Conservation (phyloP, 805 yeast species). For the Kockiozyma suomiensis region DNA sequence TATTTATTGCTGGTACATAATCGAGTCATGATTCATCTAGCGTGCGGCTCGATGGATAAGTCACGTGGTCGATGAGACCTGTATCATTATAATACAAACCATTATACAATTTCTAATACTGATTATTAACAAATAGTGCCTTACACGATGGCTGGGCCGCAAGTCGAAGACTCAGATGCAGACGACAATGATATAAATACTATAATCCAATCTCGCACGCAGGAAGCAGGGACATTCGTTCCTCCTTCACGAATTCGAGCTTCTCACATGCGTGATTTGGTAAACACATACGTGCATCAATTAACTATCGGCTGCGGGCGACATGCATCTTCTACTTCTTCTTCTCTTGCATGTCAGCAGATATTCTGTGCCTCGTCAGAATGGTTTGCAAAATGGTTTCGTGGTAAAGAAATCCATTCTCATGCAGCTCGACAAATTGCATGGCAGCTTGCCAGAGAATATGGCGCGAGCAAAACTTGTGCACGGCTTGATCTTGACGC, state of each 20-base stretch:
- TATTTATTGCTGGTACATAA: no score
- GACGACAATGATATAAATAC: background rate
- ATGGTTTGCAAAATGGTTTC: background rate
- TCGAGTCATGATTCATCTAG: no score
- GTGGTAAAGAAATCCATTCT: background rate
- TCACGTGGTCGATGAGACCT: background rate
- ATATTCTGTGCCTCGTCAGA: conserved; percentile 24
- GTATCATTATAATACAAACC: no score
- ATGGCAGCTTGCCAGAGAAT: conserved; percentile 14
- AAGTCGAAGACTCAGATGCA: no score
- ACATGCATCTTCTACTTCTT: background rate
- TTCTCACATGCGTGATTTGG: background rate
- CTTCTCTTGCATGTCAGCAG: background rate
- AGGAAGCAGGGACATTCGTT: background rate
- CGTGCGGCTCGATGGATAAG: background rate
- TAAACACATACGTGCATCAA: background rate
- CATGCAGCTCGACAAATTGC: conserved; percentile 20
- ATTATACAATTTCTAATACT: no score
- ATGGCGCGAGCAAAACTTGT: no score
- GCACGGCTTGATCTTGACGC: no score
- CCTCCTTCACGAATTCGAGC: background rate
- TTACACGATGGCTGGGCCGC: no score
- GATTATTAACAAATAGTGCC: no score
- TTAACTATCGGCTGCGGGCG: conserved; percentile 5
- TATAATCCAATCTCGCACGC: background rate